Evolutionary conservation across 2,329 filamentous ascomycete genomes (phyloP).

Genomic region (Claviceps sp.): DNA sequence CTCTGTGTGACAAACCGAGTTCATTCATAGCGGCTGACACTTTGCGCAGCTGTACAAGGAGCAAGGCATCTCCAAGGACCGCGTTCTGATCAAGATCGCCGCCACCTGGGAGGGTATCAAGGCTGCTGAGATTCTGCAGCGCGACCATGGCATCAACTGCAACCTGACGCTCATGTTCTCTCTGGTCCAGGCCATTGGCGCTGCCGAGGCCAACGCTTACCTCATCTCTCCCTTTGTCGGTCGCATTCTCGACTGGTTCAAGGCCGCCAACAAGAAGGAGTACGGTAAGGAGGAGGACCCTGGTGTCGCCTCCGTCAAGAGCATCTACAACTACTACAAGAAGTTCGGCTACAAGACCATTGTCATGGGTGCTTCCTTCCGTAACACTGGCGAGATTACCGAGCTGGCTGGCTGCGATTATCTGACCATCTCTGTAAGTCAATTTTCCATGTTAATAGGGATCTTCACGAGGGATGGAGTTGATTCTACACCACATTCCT

Average conservation of each 20-base stretch:
- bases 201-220: constrained; percentile 88
- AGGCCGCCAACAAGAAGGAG: constrained; percentile 88
- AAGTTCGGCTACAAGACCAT: constrained; percentile 98
- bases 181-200: constrained; percentile 81
- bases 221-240: constrained; percentile 99
- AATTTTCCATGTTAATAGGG: constrained; percentile 10
- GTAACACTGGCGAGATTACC: constrained; percentile 90
- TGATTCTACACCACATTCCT: neutral
- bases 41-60: constrained; percentile 73
- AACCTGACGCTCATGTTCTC: constrained; percentile 99
- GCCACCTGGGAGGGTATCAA: constrained; percentile 99
- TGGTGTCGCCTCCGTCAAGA: constrained; percentile 84
- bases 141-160: constrained; percentile 91
- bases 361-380: constrained; percentile 99
- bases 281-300: constrained; percentile 86
- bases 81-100: constrained; percentile 95
- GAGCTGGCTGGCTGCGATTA: constrained; percentile 98
- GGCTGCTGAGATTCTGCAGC: constrained; percentile 92
- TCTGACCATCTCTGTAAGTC: constrained; percentile 81
- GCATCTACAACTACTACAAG: constrained; percentile 99
- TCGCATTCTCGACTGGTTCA: constrained; percentile 99
- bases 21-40: neutral
- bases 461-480: neutral
- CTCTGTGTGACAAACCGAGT: too few relatives aligned
- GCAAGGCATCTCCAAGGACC: constrained; percentile 82